These are phyloP conservation scores for Acaromyces ingoldii DNA, from an alignment of 1,284 basidiomycete species.

Conservation along the genomic window DNA sequence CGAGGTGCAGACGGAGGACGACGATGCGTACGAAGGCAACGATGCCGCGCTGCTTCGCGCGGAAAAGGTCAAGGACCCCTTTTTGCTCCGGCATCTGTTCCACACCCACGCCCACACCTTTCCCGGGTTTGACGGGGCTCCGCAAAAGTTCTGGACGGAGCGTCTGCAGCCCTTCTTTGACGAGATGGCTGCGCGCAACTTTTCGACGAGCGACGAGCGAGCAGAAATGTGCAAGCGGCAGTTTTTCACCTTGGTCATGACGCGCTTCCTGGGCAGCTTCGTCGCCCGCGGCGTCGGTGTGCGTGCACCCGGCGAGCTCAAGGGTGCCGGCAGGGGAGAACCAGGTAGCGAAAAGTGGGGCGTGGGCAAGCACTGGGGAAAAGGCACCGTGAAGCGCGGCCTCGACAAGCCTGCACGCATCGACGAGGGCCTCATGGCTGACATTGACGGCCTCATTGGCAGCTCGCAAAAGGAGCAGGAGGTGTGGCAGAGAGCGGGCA, in stretches of 20 bases:
- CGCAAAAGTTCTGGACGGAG: constrained; percentile 12
- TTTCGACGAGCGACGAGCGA: constrained; percentile 9
- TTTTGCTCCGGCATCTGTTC: constrained; percentile 14
- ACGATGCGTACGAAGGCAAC: no score
- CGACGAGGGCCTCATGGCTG: background rate
- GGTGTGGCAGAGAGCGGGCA: background rate
- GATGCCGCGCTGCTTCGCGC: no score
- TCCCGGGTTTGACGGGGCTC: constrained; percentile 15
- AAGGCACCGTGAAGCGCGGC: constrained; percentile 14
- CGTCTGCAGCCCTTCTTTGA: constrained; percentile 13
- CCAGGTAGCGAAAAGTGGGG: constrained; percentile 14
- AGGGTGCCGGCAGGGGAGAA: constrained; percentile 12
- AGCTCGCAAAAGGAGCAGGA: no score
- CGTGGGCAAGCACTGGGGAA: constrained; percentile 16
- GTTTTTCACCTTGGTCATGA: constrained; percentile 6
- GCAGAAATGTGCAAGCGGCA: constrained; percentile 9
- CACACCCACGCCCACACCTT: constrained; percentile 11
- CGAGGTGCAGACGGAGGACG: no score
- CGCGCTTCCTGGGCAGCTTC: constrained; percentile 9
- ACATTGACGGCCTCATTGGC: constrained; percentile 10
- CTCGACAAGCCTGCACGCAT: constrained; percentile 9
- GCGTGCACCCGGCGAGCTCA: constrained; percentile 12
- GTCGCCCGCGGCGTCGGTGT: constrained; percentile 12
- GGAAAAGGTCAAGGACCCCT: no score
- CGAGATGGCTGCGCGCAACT: constrained; percentile 11